Evolutionary conservation across 2,329 filamentous ascomycete species (phyloP).

Genomic region (Diaporthe ampelina): DNA sequence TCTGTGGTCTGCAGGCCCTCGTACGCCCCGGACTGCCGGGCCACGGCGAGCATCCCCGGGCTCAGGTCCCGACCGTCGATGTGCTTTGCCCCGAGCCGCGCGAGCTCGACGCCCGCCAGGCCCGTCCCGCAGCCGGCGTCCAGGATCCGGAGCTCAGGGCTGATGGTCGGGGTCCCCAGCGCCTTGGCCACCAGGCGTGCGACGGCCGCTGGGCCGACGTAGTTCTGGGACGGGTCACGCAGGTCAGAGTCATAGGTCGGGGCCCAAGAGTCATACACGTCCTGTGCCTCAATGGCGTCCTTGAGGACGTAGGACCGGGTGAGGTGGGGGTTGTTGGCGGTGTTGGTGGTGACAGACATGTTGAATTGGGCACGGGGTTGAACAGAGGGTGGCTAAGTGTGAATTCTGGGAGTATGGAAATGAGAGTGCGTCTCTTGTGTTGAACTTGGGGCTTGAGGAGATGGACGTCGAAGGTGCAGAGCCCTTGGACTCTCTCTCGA

Average conservation of each 20-base stretch:
- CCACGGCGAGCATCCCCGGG: slow-evolving; percentile 30
- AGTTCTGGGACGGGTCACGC: slow-evolving; percentile 24
- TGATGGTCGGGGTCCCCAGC: slow-evolving; percentile 1
- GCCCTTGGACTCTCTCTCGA: neutral
- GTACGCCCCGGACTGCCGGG: slow-evolving; percentile 30
- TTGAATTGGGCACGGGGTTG: slow-evolving; percentile 1
- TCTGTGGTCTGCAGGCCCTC: slow-evolving; percentile 24
- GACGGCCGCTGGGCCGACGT: slow-evolving; percentile 27
- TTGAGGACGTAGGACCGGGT: slow-evolving; percentile 31
- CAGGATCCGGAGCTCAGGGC: slow-evolving; percentile 16
- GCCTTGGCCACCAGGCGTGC: slow-evolving; percentile 9
- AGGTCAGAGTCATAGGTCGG: slow-evolving; percentile 32
- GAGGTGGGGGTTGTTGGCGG: slow-evolving; percentile 31
- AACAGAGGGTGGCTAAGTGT: neutral
- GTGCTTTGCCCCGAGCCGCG: slow-evolving; percentile 22
- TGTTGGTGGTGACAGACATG: slow-evolving; percentile 31
- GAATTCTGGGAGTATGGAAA: neutral
- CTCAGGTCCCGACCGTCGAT: slow-evolving; percentile 32
- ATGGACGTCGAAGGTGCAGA: slow-evolving; percentile 11
- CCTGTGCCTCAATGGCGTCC: slow-evolving; percentile 22
- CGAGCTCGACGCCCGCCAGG: slow-evolving; percentile 27
- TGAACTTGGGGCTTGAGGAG: slow-evolving; percentile 6
- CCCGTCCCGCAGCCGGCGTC: slow-evolving; percentile 33
- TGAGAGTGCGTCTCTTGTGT: slow-evolving; percentile 6
- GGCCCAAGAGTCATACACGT: slow-evolving; percentile 29